These are phyloP conservation scores for Bipolaris victoriae DNA, from an alignment of 2,329 filamentous ascomycete species.

Conservation along the genomic window DNA sequence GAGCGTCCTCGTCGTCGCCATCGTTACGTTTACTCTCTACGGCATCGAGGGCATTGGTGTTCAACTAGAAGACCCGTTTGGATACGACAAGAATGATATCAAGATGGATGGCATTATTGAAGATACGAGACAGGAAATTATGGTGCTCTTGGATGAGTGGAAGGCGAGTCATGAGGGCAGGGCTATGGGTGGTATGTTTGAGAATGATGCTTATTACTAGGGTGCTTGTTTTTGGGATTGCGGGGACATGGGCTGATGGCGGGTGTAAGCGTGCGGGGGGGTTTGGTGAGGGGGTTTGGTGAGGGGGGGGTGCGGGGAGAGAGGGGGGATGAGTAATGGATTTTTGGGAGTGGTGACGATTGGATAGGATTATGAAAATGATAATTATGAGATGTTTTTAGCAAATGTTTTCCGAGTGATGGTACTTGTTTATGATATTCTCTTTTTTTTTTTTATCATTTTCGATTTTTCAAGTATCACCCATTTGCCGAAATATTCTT, in stretches of 20 bases:
- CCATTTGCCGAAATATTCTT: too few relatives aligned
- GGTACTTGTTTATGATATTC: too few relatives aligned
- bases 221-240: background rate
- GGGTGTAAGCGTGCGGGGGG: background rate
- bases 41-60: slow-evolving; percentile 68
- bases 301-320: background rate
- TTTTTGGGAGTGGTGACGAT: too few relatives aligned
- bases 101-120: slow-evolving; percentile 71
- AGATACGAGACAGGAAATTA: slow-evolving; percentile 64
- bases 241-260: background rate
- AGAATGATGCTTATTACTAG: slow-evolving; percentile 12
- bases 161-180: slow-evolving; percentile 45
- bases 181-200: slow-evolving; percentile 45
- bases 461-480: too few relatives aligned
- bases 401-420: too few relatives aligned
- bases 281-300: background rate
- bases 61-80: slow-evolving; percentile 70
- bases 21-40: slow-evolving; percentile 69
- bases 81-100: slow-evolving; percentile 70
- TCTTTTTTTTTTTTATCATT: too few relatives aligned
- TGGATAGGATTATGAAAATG: too few relatives aligned
- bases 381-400: too few relatives aligned
- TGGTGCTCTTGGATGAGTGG: slow-evolving; percentile 66
- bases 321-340: too few relatives aligned
- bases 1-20: slow-evolving; percentile 63